Evolutionary conservation across 1,284 basidiomycete species (phyloP).

Genomic region (Austroboletus novae-zelandiae): DNA sequence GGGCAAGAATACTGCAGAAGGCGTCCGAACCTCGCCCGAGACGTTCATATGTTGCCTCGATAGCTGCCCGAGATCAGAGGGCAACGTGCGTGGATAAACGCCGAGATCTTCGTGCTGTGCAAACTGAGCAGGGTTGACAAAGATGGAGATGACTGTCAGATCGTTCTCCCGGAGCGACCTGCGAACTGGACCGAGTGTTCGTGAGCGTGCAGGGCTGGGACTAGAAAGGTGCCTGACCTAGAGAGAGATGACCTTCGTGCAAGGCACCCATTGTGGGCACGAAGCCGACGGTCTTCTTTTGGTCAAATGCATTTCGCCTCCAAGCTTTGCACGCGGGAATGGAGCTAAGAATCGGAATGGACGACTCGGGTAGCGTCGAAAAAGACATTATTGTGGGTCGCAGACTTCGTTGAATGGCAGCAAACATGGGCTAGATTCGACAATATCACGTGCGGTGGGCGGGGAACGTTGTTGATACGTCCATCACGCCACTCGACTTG

Average conservation of each 20-base stretch:
- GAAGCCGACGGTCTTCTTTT: slow-evolving; percentile 77
- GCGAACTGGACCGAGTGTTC: slow-evolving; percentile 43
- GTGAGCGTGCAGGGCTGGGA: not conserved
- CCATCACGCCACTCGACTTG: no score
- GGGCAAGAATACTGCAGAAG: slow-evolving; percentile 80
- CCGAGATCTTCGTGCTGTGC: slow-evolving; percentile 93
- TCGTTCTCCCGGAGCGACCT: slow-evolving; percentile 79
- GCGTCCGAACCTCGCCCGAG: slow-evolving; percentile 34
- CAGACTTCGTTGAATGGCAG: slow-evolving; percentile 2
- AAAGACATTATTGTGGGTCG: slow-evolving; percentile 15
- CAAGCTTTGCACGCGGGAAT: slow-evolving; percentile 74
- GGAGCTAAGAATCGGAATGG: slow-evolving; percentile 77
- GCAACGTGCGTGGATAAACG: slow-evolving; percentile 86
- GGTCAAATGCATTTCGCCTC: slow-evolving; percentile 63
- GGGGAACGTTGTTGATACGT: no score
- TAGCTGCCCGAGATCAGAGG: slow-evolving; percentile 61
- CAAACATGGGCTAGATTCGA: slow-evolving; percentile 8
- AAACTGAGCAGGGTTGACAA: slow-evolving; percentile 98
- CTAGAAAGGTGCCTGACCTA: slow-evolving; percentile 54
- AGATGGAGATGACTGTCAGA: slow-evolving; percentile 90
- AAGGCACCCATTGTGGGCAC: slow-evolving; percentile 98
- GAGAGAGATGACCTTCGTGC: slow-evolving; percentile 88
- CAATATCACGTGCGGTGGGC: no score
- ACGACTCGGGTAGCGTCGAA: slow-evolving; percentile 41
- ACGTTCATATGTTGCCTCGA: slow-evolving; percentile 28